Conservation (phyloP, 2,329 filamentous ascomycete genomes). For the Raffaelea ambrosiae region DNA sequence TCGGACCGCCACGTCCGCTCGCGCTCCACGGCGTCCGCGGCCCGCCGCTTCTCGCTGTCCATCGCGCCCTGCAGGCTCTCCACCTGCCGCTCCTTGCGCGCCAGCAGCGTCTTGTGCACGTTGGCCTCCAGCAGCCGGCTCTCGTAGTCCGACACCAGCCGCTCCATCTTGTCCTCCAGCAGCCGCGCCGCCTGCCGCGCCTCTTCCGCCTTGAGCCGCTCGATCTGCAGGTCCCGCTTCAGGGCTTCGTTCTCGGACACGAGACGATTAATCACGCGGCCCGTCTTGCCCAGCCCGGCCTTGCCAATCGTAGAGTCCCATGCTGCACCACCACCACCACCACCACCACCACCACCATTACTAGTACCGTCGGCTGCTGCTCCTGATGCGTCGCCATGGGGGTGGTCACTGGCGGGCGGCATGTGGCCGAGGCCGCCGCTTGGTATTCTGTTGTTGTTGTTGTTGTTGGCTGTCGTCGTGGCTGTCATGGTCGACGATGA, state of each 20-base stretch:
- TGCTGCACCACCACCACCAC: conserved; percentile 23
- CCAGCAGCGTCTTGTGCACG: conserved; percentile 62
- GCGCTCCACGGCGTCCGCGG: conserved; percentile 48
- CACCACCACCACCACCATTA: conserved; percentile 20
- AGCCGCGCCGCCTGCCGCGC: conserved; percentile 59
- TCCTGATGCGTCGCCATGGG: too few species aligned
- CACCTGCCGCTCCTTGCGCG: conserved; percentile 66
- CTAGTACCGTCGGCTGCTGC: too few species aligned
- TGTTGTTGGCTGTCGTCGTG: neutral
- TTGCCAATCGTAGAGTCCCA: conserved; percentile 62
- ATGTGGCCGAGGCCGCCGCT: neutral
- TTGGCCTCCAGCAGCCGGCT: conserved; percentile 59
- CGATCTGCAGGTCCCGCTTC: conserved; percentile 63
- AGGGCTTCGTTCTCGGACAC: conserved; percentile 73
- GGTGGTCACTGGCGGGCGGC: too few species aligned
- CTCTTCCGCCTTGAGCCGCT: conserved; percentile 58
- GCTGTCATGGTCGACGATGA: too few species aligned
- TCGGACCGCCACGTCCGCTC: conserved; percentile 55
- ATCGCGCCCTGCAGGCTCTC: conserved; percentile 57
- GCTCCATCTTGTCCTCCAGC: conserved; percentile 63
- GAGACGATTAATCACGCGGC: conserved; percentile 70
- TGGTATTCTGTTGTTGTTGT: neutral
- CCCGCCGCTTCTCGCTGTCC: conserved; percentile 54
- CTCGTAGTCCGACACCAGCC: conserved; percentile 60
- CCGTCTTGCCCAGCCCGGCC: conserved; percentile 64